These are phyloP conservation scores for Chaetoceros tenuissimus DNA, from an alignment of 108 stramenopile genomes.

Conservation along the genomic window DNA sequence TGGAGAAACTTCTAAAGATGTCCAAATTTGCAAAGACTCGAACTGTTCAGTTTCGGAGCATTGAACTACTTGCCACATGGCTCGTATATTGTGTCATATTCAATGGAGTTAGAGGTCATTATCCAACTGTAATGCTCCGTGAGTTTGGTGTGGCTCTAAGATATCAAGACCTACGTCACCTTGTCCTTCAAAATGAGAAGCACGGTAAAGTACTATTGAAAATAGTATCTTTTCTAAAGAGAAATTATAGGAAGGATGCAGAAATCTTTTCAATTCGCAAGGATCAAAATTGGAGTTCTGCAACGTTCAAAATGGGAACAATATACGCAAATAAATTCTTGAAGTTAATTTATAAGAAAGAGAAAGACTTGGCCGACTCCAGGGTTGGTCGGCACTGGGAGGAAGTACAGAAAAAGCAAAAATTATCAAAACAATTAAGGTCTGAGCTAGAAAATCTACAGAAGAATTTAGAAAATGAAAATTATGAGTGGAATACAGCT, in stretches of 20 bases:
- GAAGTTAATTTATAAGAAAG: conserved; percentile 10
- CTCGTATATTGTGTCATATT: not conserved
- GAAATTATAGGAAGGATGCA: not conserved
- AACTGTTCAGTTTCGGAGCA: too few relatives aligned
- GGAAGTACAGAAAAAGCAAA: conserved; percentile 17
- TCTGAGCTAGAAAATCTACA: conserved; percentile 6
- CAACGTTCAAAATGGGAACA: not conserved
- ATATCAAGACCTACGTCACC: not conserved
- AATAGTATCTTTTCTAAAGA: not conserved
- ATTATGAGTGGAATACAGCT: too few relatives aligned
- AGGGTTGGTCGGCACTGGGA: conserved; percentile 22
- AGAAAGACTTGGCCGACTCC: conserved; percentile 7
- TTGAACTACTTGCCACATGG: not conserved
- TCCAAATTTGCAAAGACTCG: too few relatives aligned
- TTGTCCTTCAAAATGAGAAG: not conserved
- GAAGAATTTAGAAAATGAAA: conserved; percentile 5
- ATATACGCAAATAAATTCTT: not conserved
- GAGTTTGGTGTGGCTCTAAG: not conserved
- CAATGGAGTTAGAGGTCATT: not conserved
- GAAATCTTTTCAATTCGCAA: not conserved
- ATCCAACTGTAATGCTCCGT: not conserved
- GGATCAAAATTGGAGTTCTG: not conserved
- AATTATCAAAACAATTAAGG: conserved; percentile 1
- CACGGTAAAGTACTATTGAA: not conserved
- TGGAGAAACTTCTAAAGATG: too few relatives aligned